Evolutionary conservation across 331 rosid genomes (phyloP).

Genomic region (Pyracantha coccinea): DNA sequence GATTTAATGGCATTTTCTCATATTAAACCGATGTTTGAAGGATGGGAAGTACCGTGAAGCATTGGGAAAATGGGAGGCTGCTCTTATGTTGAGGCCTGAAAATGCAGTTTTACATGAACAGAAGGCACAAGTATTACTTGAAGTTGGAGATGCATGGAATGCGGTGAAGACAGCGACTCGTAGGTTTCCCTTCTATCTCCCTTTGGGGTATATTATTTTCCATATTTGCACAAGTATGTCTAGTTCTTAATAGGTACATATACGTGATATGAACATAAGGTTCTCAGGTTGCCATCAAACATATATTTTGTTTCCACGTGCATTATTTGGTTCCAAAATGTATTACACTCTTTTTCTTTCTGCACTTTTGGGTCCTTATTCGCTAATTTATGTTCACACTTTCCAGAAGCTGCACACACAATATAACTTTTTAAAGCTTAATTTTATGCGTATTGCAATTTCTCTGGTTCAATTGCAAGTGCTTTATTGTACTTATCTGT

Average conservation of each 20-base stretch:
- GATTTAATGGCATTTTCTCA: slow-evolving; percentile 11
- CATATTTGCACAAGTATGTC: neutral
- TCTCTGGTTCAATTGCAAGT: neutral
- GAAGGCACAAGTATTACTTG: slow-evolving; percentile 78
- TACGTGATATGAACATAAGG: neutral
- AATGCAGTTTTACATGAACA: slow-evolving; percentile 70
- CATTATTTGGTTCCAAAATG: neutral
- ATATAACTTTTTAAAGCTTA: neutral
- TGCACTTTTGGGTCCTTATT: neutral
- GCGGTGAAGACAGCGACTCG: slow-evolving; percentile 80
- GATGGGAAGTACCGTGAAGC: slow-evolving; percentile 73
- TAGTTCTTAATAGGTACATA: neutral
- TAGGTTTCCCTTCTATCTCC: slow-evolving; percentile 23
- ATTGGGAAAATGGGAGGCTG: slow-evolving; percentile 82
- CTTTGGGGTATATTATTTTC: neutral
- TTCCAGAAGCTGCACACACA: too few relatives aligned
- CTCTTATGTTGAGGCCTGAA: slow-evolving; percentile 67
- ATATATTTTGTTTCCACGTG: neutral
- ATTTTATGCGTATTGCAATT: neutral
- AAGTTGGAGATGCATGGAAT: slow-evolving; percentile 88
- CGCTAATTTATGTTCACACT: neutral
- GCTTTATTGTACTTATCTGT: slow-evolving; percentile 10
- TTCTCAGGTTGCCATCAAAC: neutral
- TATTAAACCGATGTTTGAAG: slow-evolving; percentile 25
- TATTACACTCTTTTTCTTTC: neutral